A percentile compares a stretch with the other conserved stretches of the same genome.
phyloP scores from a whole-genome alignment of 495 filamentous ascomycete species.

The Annulohypoxylon stygium region DNA sequence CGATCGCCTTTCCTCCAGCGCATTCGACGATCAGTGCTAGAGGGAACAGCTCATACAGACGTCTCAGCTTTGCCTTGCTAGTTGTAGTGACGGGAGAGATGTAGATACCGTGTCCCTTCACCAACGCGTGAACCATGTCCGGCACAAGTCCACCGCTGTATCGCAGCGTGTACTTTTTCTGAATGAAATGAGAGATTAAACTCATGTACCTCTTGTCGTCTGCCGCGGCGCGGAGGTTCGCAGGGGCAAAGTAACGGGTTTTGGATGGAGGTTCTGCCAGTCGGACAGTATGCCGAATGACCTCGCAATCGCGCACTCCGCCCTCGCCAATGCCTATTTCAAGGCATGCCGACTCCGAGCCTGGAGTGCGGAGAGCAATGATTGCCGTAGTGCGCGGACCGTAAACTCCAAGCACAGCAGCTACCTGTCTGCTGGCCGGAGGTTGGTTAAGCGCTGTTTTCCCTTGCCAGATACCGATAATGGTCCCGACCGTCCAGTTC shows the following conservation, averaged over 20 bases:
- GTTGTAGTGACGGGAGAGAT: slow-evolving; percentile 60
- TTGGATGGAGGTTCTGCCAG: slow-evolving; percentile 50
- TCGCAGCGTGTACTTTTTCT: slow-evolving; percentile 61
- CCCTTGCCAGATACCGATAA: slow-evolving; percentile 65
- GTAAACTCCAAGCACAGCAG: slow-evolving; percentile 63
- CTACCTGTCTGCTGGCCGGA: slow-evolving; percentile 56
- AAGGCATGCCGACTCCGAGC: slow-evolving; percentile 50
- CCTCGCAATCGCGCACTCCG: slow-evolving; percentile 36
- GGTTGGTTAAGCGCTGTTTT: slow-evolving; percentile 54
- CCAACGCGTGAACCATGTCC: slow-evolving; percentile 64
- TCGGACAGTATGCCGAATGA: slow-evolving; percentile 53
- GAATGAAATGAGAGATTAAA: slow-evolving; percentile 58
- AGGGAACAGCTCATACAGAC: slow-evolving; percentile 65
- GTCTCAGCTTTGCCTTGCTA: slow-evolving; percentile 64
- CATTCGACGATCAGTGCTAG: slow-evolving; percentile 66
- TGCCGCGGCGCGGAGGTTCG: slow-evolving; percentile 65
- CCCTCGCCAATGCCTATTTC: slow-evolving; percentile 57
- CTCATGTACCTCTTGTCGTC: slow-evolving; percentile 57
- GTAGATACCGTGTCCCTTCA: slow-evolving; percentile 67
- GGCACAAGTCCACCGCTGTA: slow-evolving; percentile 68
- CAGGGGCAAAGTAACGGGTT: slow-evolving; percentile 65
- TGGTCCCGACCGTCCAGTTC: slow-evolving; percentile 68
- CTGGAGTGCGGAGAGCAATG: slow-evolving; percentile 59
- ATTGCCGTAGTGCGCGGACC: slow-evolving; percentile 66
- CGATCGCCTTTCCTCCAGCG: slow-evolving; percentile 62